phyloP scores from a whole-genome alignment of 2,329 filamentous ascomycete species.

The Pseudohalonectria lignicola region DNA sequence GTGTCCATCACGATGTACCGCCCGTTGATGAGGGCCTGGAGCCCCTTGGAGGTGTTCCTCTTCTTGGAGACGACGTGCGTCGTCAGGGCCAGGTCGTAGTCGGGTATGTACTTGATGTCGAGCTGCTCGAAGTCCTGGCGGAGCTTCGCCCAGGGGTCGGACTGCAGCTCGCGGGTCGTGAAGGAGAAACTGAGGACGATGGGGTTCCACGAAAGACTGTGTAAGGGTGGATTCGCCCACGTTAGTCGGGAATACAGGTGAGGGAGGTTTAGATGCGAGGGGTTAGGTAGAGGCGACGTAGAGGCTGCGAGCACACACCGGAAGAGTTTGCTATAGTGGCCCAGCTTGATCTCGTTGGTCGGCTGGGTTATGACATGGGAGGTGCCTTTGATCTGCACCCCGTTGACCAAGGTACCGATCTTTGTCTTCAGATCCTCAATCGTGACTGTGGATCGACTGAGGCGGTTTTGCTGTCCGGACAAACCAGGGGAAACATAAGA shows the following conservation, averaged over 20 bases:
- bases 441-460: constrained; percentile 54
- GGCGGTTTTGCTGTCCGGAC: constrained; percentile 44
- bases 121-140: constrained; percentile 62
- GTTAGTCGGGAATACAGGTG: constrained; percentile 1
- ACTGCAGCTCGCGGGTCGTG: constrained; percentile 57
- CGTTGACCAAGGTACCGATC: constrained; percentile 71
- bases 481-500: too few species aligned
- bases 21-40: constrained; percentile 78
- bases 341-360: constrained; percentile 59
- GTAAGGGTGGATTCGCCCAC: background rate
- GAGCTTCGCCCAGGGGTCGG: constrained; percentile 51
- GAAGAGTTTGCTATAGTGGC: constrained; percentile 55
- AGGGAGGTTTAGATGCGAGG: too few species aligned
- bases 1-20: constrained; percentile 63
- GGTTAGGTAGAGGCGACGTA: background rate
- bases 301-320: constrained; percentile 38
- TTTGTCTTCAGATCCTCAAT: constrained; percentile 78
- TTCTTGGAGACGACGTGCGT: constrained; percentile 86
- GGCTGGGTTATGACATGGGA: constrained; percentile 43
- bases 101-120: constrained; percentile 75
- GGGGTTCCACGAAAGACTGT: constrained; percentile 67
- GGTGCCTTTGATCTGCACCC: constrained; percentile 53
- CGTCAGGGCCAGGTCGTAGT: constrained; percentile 60
- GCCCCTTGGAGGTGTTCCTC: constrained; percentile 75
- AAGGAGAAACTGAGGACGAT: constrained; percentile 75